Evolutionary conservation across 78 protist species (phyloP).

Genomic region (Emiliania huxleyi): DNA sequence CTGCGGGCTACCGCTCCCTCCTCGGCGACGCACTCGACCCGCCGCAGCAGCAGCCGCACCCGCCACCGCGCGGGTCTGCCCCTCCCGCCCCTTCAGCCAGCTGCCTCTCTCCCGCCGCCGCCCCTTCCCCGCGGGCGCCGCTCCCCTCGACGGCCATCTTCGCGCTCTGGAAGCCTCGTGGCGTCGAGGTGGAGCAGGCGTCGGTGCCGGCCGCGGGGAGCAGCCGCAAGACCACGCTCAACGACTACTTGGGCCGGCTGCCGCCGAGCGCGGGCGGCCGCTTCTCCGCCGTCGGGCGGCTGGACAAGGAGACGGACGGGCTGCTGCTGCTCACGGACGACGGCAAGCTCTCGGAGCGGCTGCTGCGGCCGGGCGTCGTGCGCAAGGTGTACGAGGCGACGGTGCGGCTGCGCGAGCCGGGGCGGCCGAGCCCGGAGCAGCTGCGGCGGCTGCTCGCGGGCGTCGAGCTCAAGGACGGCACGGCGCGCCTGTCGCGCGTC

Average conservation of each 20-base stretch:
- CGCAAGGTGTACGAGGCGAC: not conserved
- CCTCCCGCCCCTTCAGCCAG: too few species aligned
- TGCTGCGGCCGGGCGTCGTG: not conserved
- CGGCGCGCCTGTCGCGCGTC: not conserved
- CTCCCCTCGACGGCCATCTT: not conserved
- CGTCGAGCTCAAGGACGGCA: not conserved
- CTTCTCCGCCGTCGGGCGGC: not conserved
- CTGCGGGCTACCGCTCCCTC: too few species aligned
- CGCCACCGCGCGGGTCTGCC: too few species aligned
- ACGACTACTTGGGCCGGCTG: not conserved
- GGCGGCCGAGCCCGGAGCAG: not conserved
- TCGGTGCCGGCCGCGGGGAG: not conserved
- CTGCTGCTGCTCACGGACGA: not conserved
- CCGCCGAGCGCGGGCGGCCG: not conserved
- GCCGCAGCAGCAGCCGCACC: too few species aligned
- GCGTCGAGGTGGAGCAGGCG: not conserved
- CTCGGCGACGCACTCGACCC: too few species aligned
- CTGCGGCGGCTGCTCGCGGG: not conserved
- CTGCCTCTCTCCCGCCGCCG: too few species aligned
- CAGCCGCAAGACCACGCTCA: not conserved
- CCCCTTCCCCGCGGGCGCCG: too few species aligned
- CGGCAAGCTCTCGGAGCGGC: not conserved
- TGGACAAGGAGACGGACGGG: not conserved
- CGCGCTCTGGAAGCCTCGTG: not conserved
- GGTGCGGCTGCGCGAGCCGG: not conserved